Percentiles rank a stretch among this genome's conserved stretches.
Evolutionary conservation across 345 rosid genomes (phyloP).

Genomic region (Ricinus communis): DNA sequence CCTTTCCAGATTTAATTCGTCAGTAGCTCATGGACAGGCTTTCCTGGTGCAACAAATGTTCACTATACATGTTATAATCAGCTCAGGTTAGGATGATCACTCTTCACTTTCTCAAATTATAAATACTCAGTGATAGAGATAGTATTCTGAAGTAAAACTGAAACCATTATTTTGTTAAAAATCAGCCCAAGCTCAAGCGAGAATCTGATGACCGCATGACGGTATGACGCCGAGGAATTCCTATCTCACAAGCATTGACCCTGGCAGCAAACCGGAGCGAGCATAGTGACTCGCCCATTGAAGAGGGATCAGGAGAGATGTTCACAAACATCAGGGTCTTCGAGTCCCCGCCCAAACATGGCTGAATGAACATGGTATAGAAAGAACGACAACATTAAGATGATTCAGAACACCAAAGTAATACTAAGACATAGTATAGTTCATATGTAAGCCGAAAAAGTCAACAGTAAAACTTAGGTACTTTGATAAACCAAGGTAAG

Average conservation of each 20-base stretch:
- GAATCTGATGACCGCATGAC: constrained; percentile 24
- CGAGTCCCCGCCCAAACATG: constrained; percentile 38
- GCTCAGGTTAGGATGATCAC: constrained; percentile 48
- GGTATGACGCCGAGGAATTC: constrained; percentile 35
- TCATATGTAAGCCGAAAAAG: not conserved
- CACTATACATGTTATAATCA: constrained; percentile 38
- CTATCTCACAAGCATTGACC: constrained; percentile 39
- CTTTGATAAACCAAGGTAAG: too few relatives aligned
- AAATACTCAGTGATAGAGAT: constrained; percentile 23
- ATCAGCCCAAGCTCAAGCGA: constrained; percentile 36
- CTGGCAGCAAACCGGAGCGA: constrained; percentile 38
- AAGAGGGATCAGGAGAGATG: constrained; percentile 28
- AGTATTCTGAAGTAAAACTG: constrained; percentile 3
- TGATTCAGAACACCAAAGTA: not conserved
- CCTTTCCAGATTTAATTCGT: constrained; percentile 4
- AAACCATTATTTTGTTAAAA: not conserved
- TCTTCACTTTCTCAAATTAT: constrained; percentile 19
- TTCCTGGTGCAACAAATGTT: not conserved
- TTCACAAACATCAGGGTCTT: constrained; percentile 39
- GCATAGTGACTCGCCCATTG: constrained; percentile 32
- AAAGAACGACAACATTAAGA: not conserved
- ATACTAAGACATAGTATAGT: not conserved
- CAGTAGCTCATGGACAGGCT: not conserved
- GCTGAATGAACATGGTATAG: constrained; percentile 20
- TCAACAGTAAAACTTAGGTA: not conserved